Percentiles rank a stretch among this genome's conserved stretches.
Conservation (phyloP, 495 filamentous ascomycete species). For the Aspergillus bridgeri region DNA sequence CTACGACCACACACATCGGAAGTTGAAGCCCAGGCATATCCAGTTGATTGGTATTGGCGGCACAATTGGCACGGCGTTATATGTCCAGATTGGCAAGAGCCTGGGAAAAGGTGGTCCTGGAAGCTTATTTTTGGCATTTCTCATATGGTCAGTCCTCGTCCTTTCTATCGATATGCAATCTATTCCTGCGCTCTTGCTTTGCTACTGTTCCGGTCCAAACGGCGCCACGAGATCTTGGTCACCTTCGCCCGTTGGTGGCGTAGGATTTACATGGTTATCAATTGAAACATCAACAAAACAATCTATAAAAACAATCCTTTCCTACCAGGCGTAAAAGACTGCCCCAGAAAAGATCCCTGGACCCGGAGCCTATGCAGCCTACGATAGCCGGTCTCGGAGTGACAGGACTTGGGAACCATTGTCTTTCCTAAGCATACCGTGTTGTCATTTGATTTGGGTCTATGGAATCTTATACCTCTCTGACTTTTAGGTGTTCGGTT, state of each 20-base stretch:
- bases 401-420: neutral
- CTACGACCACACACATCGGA: conserved; percentile 52
- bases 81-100: conserved; percentile 68
- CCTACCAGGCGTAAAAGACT: neutral
- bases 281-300: neutral
- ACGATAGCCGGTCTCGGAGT: too few relatives aligned
- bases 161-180: conserved; percentile 1
- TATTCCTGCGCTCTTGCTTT: conserved; percentile 9
- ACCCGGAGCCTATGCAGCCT: neutral
- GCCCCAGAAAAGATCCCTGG: neutral
- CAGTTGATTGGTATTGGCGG: conserved; percentile 76
- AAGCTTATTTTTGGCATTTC: conserved; percentile 72
- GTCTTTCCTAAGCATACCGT: neutral
- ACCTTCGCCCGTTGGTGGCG: neutral
- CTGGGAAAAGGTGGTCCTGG: conserved; percentile 70
- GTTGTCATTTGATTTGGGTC: neutral
- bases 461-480: conserved; percentile 27
- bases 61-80: conserved; percentile 77
- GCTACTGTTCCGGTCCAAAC: neutral
- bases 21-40: conserved; percentile 63
- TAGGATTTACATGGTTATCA: neutral
- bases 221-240: neutral
- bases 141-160: conserved; percentile 30
- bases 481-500: conserved; percentile 56
- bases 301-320: neutral